Evolutionary conservation across 768 basidiomycete species (phyloP), one percentile per base, ranked within the genome.

Genomic region (Pleurotus platypus): DNA sequence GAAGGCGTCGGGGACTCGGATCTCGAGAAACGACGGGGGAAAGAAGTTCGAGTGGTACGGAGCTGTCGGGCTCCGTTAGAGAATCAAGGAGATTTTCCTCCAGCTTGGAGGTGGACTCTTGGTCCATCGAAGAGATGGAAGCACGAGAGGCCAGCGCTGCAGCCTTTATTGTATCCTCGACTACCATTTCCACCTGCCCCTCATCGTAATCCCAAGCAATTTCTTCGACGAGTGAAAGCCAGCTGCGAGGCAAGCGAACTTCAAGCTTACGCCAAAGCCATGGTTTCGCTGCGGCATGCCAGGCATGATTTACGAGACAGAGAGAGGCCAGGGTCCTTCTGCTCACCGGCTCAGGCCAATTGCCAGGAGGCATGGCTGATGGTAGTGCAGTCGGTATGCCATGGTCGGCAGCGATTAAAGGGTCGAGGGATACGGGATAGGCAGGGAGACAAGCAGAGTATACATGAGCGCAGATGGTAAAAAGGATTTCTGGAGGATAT

Each of bases 211-310:
- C 85, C 70, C 87, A 89, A 1, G 86, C 80, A 35, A 94, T 83
- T 63, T 90, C 85, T 43, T 92, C 89, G 13, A 93, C 80, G 43
- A 94, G 78, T 8, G 89, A 76, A 12, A 94, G 83, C 90, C 92
- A 94, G 61, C 82, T 85, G n/a, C 86, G 81, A 8, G 92, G 92
- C 4, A 93, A 80, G 4, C 90, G 82, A 50, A 94, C 87, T 68
- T 93, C 92, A 60, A 94, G 75, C 58, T 85, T 85, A 57, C 81
- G 82, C 91, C 92, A 94, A 4, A 94, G 74, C 89, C 88, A 94
- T 0, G 91, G 91, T 62, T 87, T 88, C n/a, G 92, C 89, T 1
- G 90, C 92, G 26, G 83, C 81, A 65, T 85, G 84, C 88, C 89
- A 93, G 2, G 83, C 78, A 64, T 77, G 87, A 64, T 85, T 90